Percentiles rank a stretch among this genome's conserved stretches.
Conservation (phyloP, 2,329 filamentous ascomycete genomes). For the Cylindrodendrum hubeiense region DNA sequence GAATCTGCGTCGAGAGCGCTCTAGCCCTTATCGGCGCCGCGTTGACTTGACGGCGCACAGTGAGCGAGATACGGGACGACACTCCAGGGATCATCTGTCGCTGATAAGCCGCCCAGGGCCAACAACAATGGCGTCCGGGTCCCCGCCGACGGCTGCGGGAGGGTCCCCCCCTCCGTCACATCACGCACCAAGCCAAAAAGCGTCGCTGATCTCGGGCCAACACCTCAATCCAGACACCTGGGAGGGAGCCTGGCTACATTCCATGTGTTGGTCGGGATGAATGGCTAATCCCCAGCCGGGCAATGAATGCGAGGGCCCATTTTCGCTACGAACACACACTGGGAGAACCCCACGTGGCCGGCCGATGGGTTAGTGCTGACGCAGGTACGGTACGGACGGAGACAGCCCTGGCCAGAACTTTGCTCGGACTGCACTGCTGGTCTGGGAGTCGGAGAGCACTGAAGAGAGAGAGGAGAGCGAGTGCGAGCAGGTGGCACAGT, state of each 20-base stretch:
- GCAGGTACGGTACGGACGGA: slow-evolving; percentile 41
- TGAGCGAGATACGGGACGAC: not conserved
- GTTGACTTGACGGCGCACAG: not conserved
- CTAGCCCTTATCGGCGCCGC: not conserved
- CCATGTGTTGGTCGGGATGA: slow-evolving; percentile 18
- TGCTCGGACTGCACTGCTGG: not conserved
- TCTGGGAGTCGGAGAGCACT: not conserved
- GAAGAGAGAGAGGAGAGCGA: no score
- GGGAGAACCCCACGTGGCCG: slow-evolving; percentile 39
- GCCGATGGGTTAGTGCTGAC: slow-evolving; percentile 25
- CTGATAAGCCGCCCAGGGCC: slow-evolving; percentile 32
- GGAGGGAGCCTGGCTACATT: slow-evolving; percentile 30
- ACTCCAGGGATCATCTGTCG: slow-evolving; percentile 2
- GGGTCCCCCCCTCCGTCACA: slow-evolving; percentile 31
- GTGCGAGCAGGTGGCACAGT: slow-evolving; percentile 7
- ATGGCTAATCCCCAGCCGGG: not conserved
- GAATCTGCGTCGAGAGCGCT: not conserved
- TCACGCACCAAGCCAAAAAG: slow-evolving; percentile 35
- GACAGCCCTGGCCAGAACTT: not conserved
- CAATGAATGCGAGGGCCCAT: not conserved
- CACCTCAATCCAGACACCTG: slow-evolving; percentile 34
- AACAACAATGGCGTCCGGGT: slow-evolving; percentile 28
- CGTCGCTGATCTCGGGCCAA: slow-evolving; percentile 41
- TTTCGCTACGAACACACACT: slow-evolving; percentile 28
- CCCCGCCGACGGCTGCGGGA: slow-evolving; percentile 31